Percentiles rank a stretch among this genome's conserved stretches.
Conservation (phyloP, 164 flowering plant genomes). For the Aristolochia californica region DNA sequence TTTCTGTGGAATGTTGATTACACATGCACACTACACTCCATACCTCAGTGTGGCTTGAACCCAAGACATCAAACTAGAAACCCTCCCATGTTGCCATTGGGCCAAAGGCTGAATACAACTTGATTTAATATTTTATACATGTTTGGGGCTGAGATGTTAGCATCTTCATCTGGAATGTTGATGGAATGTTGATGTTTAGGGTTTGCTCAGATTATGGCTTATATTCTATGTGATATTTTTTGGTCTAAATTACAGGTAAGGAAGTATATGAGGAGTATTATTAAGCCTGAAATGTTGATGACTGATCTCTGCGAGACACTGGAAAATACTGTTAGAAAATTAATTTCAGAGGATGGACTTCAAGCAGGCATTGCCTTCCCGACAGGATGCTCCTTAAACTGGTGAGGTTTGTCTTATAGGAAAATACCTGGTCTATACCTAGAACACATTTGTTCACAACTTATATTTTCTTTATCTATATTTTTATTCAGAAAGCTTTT, state of each 20-base stretch:
- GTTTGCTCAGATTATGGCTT: neutral
- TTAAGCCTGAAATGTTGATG: constrained; percentile 94
- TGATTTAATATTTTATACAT: too few species aligned
- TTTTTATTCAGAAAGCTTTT: neutral
- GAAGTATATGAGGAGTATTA: constrained; percentile 64
- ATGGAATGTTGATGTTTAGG: too few species aligned
- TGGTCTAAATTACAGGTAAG: constrained; percentile 50
- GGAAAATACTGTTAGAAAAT: constrained; percentile 89
- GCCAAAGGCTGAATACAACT: too few species aligned
- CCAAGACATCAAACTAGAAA: too few species aligned
- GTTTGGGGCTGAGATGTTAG: too few species aligned
- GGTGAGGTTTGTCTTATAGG: constrained; percentile 29
- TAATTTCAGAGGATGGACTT: constrained; percentile 89
- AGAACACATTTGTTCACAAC: too few species aligned
- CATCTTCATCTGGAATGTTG: too few species aligned
- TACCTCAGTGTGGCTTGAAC: too few species aligned
- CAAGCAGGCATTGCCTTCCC: constrained; percentile 99
- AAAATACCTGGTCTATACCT: too few species aligned
- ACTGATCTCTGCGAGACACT: constrained; percentile 86
- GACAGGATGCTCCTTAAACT: constrained; percentile 94
- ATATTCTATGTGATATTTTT: neutral
- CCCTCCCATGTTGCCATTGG: too few species aligned
- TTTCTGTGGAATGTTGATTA: too few species aligned
- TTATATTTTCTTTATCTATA: neutral
- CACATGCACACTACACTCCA: too few species aligned